Base-by-base conservation (phyloP, 345 rosid species). In the Lepidium africanum region DNA sequence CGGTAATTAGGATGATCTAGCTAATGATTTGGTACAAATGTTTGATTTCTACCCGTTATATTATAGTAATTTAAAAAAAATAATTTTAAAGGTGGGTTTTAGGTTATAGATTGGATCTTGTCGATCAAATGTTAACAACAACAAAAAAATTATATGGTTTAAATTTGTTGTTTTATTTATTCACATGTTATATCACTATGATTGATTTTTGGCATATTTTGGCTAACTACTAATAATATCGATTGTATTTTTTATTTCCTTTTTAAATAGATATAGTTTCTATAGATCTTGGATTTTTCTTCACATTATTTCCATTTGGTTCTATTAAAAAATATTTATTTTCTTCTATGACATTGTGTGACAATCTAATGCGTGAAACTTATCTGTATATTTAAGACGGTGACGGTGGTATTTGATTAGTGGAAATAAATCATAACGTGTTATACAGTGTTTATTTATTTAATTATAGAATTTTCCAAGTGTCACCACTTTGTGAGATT, bases 241-340 rank as follows among this genome's bases (percentile, higher is more conserved):
- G 53, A 39, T 73, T 73, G 66, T 65, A 65, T 64, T 56, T 49
- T 51, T 9, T 37, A 39, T 38, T 30, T 27, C 32, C 32, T 5
- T 3, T 59, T 65, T 39, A 4, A 9, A 56, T 39, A 15, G 27
- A 65, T 57, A 27, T 32, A 40, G 33, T 43, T 25, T 49, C 3
- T 48, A 8, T 57, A 50, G 61, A 73, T 73, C 62, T 73, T 73
- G 72, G 72, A 65, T 73, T 65, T 58, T 73, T 66, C 67, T 66
- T 73, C 55, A 59, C 67, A 65, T 65, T 73, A 59, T 65, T 65
- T 73, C 35, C 61, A 73, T 65, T 59, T 65, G 45, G 59, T 73
- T 65, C 53, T n/a, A 53, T 25, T 43, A 30, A 72, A 15, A 10
- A 37, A 54, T 63, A 47, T 2, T 30, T 38, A 30, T 38, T 69